Base-by-base conservation (phyloP, 257 asterid genomes). In the Solanum appendiculatum region DNA sequence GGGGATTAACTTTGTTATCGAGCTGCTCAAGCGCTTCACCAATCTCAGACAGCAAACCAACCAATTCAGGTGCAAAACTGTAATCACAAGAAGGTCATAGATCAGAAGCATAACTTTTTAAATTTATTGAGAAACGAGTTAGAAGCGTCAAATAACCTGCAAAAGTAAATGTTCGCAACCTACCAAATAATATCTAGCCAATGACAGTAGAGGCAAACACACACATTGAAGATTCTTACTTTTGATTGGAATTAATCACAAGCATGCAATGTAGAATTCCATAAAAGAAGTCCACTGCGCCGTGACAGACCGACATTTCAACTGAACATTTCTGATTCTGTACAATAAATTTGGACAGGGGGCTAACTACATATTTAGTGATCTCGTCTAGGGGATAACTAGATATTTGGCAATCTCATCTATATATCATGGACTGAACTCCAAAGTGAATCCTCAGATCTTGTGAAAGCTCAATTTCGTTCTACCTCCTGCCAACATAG, bases 51-150 rank as follows among this genome's bases (percentile, higher is more conserved):
- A 95, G 91, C 88, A 94, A 94, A 87, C 98, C 98, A 91, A 97
- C 90, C 87, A 97, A 87, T 91, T 95, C 98, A 9, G 99, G 99
- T 77, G 98, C 98, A 87, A 97, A 94, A 93, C 99, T 97, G 94
- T 88, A 46, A 88, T 86, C 89, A 91, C 83, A 85, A 93, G 88
- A 63, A 87, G 63, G 73, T 37, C 83, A 90, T 63, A 31, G 54
- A 83, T 82, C 60, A 54, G 75, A 64, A 44, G 86, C 51, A 88
- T 40, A 69, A 69, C 36, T 73, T 9, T 37, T 20, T 11, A 9
- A 7, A 18, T 73, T 10, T 36, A 20, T 21, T 21, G 81, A 73
- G 20, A 36, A 83, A 40, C 10, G 39, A 85, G 21, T 82, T 39
- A 63, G 70, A 73, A 60, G 85, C 48, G 85, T 54, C 36, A 69